Percentiles rank a stretch among this genome's conserved stretches.
Evolutionary conservation across 1,284 basidiomycete species (phyloP).

Genomic region (Cyathus pygmaeus): DNA sequence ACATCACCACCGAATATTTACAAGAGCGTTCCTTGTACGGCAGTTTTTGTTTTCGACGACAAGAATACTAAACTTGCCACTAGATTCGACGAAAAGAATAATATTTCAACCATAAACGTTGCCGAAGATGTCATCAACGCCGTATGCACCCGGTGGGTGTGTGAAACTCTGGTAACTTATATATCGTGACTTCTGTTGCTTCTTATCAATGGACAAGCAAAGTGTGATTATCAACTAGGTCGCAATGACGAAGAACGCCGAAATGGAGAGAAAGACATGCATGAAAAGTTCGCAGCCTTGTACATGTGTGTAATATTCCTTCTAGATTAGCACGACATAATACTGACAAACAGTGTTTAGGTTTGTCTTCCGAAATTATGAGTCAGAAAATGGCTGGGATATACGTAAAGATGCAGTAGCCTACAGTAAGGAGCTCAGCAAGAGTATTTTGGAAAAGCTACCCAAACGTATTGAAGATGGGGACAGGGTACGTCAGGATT

Average conservation of each 20-base stretch:
- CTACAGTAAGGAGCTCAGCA: background rate
- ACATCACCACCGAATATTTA: slow-evolving; percentile 1
- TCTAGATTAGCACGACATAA: background rate
- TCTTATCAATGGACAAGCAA: background rate
- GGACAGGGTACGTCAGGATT: too few relatives aligned
- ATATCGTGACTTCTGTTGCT: background rate
- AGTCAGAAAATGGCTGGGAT: background rate
- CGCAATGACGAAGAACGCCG: background rate
- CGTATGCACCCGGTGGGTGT: slow-evolving; percentile 35
- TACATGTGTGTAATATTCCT: background rate
- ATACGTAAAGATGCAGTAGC: background rate
- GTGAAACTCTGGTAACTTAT: slow-evolving; percentile 25
- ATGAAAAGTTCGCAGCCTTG: background rate
- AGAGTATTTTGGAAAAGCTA: background rate
- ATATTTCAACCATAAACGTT: slow-evolving; percentile 19
- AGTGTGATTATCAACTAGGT: background rate
- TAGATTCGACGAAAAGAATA: too few relatives aligned
- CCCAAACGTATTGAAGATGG: background rate
- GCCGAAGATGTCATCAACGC: slow-evolving; percentile 31
- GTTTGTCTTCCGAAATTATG: background rate
- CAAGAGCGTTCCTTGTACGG: background rate
- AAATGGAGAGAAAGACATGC: background rate
- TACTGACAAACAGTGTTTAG: background rate
- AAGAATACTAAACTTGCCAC: too few relatives aligned
- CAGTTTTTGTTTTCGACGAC: too few relatives aligned